Evolutionary conservation across 345 rosid genomes (phyloP).

Genomic region (Odontarrhena argentea): DNA sequence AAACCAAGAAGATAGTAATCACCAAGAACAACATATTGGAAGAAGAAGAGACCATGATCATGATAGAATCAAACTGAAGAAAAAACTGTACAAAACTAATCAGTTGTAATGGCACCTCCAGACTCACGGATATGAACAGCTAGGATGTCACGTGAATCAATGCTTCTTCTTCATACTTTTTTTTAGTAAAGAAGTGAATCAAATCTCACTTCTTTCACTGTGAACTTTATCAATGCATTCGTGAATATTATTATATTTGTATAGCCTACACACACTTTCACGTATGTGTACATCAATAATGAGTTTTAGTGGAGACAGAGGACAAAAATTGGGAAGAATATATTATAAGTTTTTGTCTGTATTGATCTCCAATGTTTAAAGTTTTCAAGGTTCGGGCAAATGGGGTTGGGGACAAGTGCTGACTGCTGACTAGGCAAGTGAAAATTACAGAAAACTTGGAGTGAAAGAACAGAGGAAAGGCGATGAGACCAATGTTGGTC

Average conservation of each 20-base stretch:
- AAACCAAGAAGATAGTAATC: conserved; percentile 36
- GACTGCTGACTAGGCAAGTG: conserved; percentile 32
- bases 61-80: conserved; percentile 19
- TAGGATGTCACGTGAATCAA: conserved; percentile 39
- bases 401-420: conserved; percentile 30
- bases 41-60: conserved; percentile 28
- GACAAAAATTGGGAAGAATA: neutral
- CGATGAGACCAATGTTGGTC: neutral
- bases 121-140: conserved; percentile 37
- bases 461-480: neutral
- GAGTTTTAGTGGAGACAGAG: conserved; percentile 25
- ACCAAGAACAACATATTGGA: conserved; percentile 20
- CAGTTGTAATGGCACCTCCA: conserved; percentile 7
- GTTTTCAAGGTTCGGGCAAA: conserved; percentile 26
- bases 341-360: conserved; percentile 23
- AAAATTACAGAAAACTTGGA: neutral
- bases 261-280: conserved; percentile 22
- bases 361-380: conserved; percentile 1
- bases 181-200: conserved; percentile 30
- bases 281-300: conserved; percentile 24
- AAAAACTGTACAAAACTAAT: neutral
- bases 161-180: conserved; percentile 28
- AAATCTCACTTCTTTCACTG: conserved; percentile 34
- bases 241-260: conserved; percentile 14
- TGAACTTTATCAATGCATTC: conserved; percentile 11